Evolutionary conservation across 179 eudicot species (phyloP).

Genomic region (Beta lomatogona): DNA sequence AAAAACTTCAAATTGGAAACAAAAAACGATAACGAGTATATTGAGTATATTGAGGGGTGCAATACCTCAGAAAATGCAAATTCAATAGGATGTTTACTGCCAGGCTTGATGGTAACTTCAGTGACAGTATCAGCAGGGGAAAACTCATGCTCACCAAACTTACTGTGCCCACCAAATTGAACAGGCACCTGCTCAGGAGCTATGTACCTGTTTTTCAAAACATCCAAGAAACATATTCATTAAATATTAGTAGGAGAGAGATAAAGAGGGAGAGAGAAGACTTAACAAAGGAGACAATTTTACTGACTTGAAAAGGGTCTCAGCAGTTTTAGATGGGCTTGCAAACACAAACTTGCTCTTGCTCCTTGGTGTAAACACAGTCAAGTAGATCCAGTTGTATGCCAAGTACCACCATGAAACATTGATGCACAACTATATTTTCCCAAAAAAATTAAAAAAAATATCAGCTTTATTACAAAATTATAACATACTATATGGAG

Average conservation of each 20-base stretch:
- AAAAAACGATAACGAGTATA: background rate
- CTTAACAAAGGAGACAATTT: conserved; percentile 16
- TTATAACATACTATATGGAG: background rate
- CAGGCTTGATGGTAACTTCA: conserved; percentile 69
- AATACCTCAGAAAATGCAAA: conserved; percentile 64
- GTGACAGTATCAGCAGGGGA: conserved; percentile 54
- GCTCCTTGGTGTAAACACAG: conserved; percentile 55
- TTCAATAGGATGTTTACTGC: conserved; percentile 62
- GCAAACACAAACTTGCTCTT: conserved; percentile 72
- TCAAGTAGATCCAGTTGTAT: conserved; percentile 56
- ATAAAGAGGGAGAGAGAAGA: background rate
- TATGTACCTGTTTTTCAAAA: conserved; percentile 53
- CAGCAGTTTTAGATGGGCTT: conserved; percentile 61
- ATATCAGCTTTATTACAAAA: background rate
- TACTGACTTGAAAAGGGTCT: conserved; percentile 79
- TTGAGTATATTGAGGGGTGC: background rate
- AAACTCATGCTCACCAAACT: conserved; percentile 64
- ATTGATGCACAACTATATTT: conserved; percentile 60
- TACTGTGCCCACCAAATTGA: conserved; percentile 85
- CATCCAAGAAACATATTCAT: background rate
- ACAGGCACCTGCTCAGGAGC: conserved; percentile 82
- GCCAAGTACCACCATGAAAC: conserved; percentile 80
- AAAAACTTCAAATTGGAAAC: background rate
- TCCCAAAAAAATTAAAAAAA: conserved; percentile 8
- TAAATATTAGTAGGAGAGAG: conserved; percentile 4